Conservation (phyloP, 1,284 basidiomycete species). For the Sporisorium iseilematis-ciliati region DNA sequence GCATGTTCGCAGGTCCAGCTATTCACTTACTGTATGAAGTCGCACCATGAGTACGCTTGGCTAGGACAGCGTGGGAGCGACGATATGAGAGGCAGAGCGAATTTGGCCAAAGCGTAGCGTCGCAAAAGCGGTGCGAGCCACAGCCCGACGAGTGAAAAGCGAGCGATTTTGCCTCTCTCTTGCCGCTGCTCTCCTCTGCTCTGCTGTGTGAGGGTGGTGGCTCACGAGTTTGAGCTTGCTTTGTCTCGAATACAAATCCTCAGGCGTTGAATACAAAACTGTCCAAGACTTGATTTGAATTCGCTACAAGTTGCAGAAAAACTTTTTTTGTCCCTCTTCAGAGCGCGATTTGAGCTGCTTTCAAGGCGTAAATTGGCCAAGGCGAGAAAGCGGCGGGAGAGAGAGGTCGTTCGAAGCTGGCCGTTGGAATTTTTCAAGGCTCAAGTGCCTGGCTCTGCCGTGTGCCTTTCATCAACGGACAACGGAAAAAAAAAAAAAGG, state of each 20-base stretch:
- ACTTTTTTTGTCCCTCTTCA: constrained; percentile 9
- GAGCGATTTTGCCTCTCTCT: constrained; percentile 8
- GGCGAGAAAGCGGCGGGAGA: not conserved
- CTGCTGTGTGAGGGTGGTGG: not conserved
- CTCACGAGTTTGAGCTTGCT: not conserved
- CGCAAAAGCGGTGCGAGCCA: not conserved
- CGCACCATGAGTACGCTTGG: no score
- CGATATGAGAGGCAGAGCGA: constrained; percentile 11
- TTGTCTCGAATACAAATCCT: not conserved
- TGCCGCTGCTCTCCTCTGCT: not conserved
- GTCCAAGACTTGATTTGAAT: not conserved
- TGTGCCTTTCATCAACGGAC: not conserved
- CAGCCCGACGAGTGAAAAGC: not conserved
- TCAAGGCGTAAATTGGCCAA: constrained; percentile 14
- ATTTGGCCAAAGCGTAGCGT: constrained; percentile 6
- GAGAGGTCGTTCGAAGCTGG: constrained; percentile 8
- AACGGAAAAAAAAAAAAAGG: not conserved
- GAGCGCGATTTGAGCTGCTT: not conserved
- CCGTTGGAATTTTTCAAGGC: constrained; percentile 1
- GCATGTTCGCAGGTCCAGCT: not conserved
- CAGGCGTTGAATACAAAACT: not conserved
- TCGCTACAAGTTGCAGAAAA: constrained; percentile 9
- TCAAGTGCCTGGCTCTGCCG: constrained; percentile 3
- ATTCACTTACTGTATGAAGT: not conserved
- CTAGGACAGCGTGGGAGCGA: not conserved